Evolutionary conservation across 1,284 basidiomycete species (phyloP).

Genomic region (Microbotryum violaceum): DNA sequence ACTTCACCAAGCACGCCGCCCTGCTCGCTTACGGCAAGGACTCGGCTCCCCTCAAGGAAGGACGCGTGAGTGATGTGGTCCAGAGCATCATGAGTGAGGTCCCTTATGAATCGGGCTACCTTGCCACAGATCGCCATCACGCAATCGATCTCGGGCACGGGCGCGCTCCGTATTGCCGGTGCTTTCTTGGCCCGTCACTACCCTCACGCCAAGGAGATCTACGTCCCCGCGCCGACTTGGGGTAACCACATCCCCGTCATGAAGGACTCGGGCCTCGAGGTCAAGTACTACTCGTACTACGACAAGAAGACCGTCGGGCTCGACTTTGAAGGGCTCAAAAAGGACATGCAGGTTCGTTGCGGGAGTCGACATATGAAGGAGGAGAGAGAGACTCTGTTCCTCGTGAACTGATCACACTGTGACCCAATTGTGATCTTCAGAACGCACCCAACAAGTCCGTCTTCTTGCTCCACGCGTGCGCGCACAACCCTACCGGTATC

Average conservation of each 20-base stretch:
- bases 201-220: conserved; percentile 79
- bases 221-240: conserved; percentile 92
- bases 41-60: conserved; percentile 63
- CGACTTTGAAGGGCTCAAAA: conserved; percentile 70
- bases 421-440: too few relatives aligned
- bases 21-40: conserved; percentile 86
- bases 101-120: background rate
- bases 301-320: conserved; percentile 84
- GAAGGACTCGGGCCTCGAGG: conserved; percentile 84
- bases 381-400: background rate
- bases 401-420: too few relatives aligned
- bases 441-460: conserved; percentile 45
- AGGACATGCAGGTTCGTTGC: conserved; percentile 50
- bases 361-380: background rate
- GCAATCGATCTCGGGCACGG: conserved; percentile 96
- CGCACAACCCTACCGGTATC: conserved; percentile 47
- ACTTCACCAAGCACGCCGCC: conserved; percentile 83
- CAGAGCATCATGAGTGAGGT: background rate
- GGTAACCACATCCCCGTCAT: conserved; percentile 78
- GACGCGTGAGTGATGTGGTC: conserved; percentile 53
- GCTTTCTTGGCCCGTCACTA: conserved; percentile 88
- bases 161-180: conserved; percentile 91
- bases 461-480: conserved; percentile 50
- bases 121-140: conserved; percentile 68
- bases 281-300: conserved; percentile 86